These are phyloP conservation scores for Syzygium jambos DNA, from an alignment of 345 rosid genomes.

Conservation along the genomic window DNA sequence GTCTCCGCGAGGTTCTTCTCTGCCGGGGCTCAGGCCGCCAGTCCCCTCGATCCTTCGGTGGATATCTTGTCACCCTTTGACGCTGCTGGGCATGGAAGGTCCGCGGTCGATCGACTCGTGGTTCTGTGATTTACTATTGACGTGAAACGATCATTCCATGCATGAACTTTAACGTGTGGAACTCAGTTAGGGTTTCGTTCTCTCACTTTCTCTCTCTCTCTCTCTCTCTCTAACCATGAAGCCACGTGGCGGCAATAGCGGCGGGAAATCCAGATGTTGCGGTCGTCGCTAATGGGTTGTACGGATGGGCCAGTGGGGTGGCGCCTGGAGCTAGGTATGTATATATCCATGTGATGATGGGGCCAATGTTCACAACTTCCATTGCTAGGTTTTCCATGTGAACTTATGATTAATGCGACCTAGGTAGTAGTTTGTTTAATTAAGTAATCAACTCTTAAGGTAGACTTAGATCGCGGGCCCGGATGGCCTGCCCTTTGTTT, in stretches of 20 bases:
- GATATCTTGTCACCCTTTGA: conserved; percentile 81
- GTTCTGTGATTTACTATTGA: not conserved
- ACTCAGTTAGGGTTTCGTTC: not conserved
- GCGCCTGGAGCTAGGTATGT: conserved; percentile 80
- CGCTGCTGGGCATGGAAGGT: conserved; percentile 87
- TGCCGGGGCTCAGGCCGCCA: conserved; percentile 66
- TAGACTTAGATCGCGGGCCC: not conserved
- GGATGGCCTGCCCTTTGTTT: not conserved
- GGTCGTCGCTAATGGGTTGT: conserved; percentile 56
- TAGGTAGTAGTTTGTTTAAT: not conserved
- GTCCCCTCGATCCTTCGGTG: conserved; percentile 44
- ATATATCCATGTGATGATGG: not conserved
- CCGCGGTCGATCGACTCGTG: not conserved
- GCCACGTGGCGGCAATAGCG: conserved; percentile 82
- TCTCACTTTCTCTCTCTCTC: not conserved
- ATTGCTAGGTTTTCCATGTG: not conserved
- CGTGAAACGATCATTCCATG: not conserved
- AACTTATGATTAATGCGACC: not conserved
- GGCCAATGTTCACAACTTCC: not conserved
- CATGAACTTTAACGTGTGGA: not conserved
- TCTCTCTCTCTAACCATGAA: conserved; percentile 1
- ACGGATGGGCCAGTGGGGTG: conserved; percentile 79
- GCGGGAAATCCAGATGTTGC: conserved; percentile 81
- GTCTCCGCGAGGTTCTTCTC: conserved; percentile 71
- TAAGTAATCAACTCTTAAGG: not conserved